A percentile compares a stretch with the other conserved stretches of the same genome.
Evolutionary conservation across 225 moss, liverwort and hornwort genomes (phyloP).

Genomic region (Anthoceros angustus): DNA sequence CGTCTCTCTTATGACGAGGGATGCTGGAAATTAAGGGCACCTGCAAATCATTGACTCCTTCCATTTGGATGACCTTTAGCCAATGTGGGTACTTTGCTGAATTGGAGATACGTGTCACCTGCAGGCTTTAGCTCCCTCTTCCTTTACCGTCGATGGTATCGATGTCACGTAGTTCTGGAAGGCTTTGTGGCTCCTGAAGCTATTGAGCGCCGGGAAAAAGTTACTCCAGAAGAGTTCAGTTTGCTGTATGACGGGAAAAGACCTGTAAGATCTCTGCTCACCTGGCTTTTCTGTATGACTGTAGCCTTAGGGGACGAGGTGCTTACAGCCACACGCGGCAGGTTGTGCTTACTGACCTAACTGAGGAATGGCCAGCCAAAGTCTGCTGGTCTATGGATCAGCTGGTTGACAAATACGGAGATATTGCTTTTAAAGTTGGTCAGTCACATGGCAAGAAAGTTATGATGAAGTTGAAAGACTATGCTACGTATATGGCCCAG

Average conservation of each 20-base stretch:
- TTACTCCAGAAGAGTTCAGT: slow-evolving; percentile 48
- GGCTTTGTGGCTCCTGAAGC: slow-evolving; percentile 59
- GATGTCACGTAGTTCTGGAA: slow-evolving; percentile 62
- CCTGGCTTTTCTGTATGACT: neutral
- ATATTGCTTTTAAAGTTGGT: slow-evolving; percentile 61
- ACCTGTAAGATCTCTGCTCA: slow-evolving; percentile 37
- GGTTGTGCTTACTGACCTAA: slow-evolving; percentile 68
- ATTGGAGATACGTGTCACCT: too few relatives aligned
- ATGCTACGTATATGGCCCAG: slow-evolving; percentile 57
- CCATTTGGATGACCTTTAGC: too few relatives aligned
- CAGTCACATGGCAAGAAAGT: slow-evolving; percentile 74
- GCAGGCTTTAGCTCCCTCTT: slow-evolving; percentile 72
- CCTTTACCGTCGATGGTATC: slow-evolving; percentile 87
- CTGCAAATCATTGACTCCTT: too few relatives aligned
- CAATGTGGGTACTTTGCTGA: too few relatives aligned
- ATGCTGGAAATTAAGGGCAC: too few relatives aligned
- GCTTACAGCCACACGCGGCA: slow-evolving; percentile 12
- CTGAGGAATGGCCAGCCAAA: slow-evolving; percentile 67
- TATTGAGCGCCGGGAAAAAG: slow-evolving; percentile 44
- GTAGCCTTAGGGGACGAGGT: too few relatives aligned
- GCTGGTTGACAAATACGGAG: slow-evolving; percentile 60
- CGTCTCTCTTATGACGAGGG: neutral
- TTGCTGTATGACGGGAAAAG: slow-evolving; percentile 69
- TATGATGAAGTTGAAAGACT: slow-evolving; percentile 50
- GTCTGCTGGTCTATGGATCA: slow-evolving; percentile 53